phyloP scores from a whole-genome alignment of 1,284 basidiomycete genomes.

The Rugosomyces carneus region DNA sequence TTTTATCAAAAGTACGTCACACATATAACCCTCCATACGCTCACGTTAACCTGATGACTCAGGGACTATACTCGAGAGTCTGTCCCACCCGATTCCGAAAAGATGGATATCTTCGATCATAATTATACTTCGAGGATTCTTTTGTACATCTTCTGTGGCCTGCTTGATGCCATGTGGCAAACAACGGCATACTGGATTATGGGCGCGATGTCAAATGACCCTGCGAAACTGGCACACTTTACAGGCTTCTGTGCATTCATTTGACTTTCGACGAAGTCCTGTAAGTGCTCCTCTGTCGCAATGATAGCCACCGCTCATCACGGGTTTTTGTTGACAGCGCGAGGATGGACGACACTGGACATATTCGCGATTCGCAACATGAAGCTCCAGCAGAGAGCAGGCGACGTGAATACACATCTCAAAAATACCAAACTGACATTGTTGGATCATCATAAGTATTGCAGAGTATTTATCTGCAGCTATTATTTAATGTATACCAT shows the following conservation, averaged over 20 bases:
- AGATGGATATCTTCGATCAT: conserved; percentile 50
- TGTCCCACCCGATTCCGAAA: conserved; percentile 29
- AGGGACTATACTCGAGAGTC: conserved; percentile 58
- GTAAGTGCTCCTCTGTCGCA: no score
- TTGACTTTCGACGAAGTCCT: conserved; percentile 36
- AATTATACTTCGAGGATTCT: conserved; percentile 46
- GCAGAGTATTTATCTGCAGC: not conserved
- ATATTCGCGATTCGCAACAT: conserved; percentile 8
- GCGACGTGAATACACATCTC: not conserved
- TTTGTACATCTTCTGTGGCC: conserved; percentile 56
- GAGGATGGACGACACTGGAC: conserved; percentile 28
- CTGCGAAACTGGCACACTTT: conserved; percentile 50
- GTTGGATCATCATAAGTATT: no score
- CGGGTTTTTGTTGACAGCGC: conserved; percentile 22
- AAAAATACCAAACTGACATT: not conserved
- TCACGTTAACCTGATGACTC: not conserved
- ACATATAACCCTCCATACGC: not conserved
- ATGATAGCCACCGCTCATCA: no score
- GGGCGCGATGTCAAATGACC: conserved; percentile 57
- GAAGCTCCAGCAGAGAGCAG: not conserved
- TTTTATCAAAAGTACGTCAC: conserved; percentile 56
- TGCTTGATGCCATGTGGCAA: conserved; percentile 58
- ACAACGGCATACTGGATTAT: conserved; percentile 54
- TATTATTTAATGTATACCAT: not conserved
- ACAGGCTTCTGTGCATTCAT: conserved; percentile 39